Evolutionary conservation across 305 asterid species (phyloP).

Genomic region (Coffea humblotiana): DNA sequence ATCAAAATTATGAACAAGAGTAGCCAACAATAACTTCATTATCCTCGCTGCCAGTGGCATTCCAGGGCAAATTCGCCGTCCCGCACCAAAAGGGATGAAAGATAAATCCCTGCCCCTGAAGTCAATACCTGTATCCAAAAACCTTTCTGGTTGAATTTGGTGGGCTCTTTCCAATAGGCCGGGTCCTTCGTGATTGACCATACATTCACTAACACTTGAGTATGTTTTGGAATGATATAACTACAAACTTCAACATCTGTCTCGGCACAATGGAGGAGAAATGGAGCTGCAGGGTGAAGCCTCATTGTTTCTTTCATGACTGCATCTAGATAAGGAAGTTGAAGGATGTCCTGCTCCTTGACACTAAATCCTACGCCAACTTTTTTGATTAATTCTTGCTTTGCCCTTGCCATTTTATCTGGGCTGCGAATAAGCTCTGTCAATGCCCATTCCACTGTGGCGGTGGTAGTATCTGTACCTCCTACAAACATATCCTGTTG

Average conservation of each 20-base stretch:
- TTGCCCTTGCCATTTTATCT: constrained; percentile 18
- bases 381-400: constrained; percentile 17
- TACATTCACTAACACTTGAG: neutral
- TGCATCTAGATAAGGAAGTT: constrained; percentile 34
- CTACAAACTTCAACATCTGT: constrained; percentile 18
- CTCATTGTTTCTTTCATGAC: constrained; percentile 31
- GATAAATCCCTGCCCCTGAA: constrained; percentile 24
- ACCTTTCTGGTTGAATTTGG: constrained; percentile 31
- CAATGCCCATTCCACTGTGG: constrained; percentile 34
- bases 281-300: constrained; percentile 13
- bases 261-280: constrained; percentile 31
- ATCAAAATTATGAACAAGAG: constrained; percentile 16
- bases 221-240: no score
- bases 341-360: neutral
- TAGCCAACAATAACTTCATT: no score
- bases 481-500: constrained; percentile 29
- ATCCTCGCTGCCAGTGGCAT: no score
- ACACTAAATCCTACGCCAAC: neutral
- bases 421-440: constrained; percentile 33
- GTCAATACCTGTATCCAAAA: constrained; percentile 19
- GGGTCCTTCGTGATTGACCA: constrained; percentile 35
- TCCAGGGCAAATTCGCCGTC: constrained; percentile 24
- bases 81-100: constrained; percentile 36
- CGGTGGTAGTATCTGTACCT: constrained; percentile 32
- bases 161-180: constrained; percentile 26